A percentile compares a stretch with the other conserved stretches of the same genome.
Evolutionary conservation across 108 stramenopile genomes (phyloP).

Genomic region (Schizochytrium sp.): DNA sequence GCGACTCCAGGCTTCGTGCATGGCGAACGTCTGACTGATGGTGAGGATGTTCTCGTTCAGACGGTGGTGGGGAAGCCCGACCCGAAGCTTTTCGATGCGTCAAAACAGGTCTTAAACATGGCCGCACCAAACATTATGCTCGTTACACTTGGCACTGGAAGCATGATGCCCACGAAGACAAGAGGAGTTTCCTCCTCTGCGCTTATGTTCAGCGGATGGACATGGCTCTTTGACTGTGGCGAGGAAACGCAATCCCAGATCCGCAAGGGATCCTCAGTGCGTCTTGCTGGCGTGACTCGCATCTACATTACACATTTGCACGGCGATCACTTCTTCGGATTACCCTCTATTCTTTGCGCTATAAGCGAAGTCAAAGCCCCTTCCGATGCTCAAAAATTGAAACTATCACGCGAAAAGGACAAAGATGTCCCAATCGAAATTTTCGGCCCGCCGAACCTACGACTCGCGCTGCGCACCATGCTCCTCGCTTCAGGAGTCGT

Average conservation of each 20-base stretch:
- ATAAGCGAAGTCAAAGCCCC: not conserved
- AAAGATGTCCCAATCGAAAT: not conserved
- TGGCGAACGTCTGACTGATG: too few species aligned
- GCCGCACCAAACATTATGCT: not conserved
- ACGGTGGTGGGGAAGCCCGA: too few species aligned
- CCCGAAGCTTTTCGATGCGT: not conserved
- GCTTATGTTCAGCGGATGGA: not conserved
- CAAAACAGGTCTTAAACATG: not conserved
- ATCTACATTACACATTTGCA: constrained; percentile 30
- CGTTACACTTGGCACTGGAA: not conserved
- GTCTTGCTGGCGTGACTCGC: not conserved
- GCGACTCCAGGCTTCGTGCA: too few species aligned
- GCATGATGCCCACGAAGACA: not conserved
- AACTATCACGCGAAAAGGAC: not conserved
- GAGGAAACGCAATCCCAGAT: constrained; percentile 22
- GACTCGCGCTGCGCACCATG: not conserved
- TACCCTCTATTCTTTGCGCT: constrained; percentile 16
- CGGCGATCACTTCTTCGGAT: constrained; percentile 29
- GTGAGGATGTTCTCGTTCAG: too few species aligned
- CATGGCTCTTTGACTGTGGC: constrained; percentile 30
- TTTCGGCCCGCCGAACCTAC: not conserved
- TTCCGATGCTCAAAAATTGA: not conserved
- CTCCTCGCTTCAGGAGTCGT: not conserved
- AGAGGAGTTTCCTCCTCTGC: not conserved
- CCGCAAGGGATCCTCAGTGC: not conserved